phyloP scores from a whole-genome alignment of 306 rosid genomes.

The Lathyrus tuberosus region DNA sequence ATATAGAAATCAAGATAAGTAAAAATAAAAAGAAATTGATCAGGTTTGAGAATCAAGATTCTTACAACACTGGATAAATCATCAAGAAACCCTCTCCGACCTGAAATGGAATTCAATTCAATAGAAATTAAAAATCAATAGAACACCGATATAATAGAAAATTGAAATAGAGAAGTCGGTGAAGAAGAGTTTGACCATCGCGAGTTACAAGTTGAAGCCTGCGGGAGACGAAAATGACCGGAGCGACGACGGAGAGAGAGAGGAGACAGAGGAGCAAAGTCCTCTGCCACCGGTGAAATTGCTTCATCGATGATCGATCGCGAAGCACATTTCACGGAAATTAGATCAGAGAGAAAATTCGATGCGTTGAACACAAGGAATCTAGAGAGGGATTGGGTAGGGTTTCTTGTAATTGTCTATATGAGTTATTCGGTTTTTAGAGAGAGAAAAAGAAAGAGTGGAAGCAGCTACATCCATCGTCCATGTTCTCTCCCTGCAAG shows the following conservation, averaged over 20 bases:
- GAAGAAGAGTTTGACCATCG: constrained; percentile 45
- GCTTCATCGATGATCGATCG: constrained; percentile 68
- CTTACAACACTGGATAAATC: constrained; percentile 81
- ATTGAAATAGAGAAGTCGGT: background rate
- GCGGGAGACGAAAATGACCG: constrained; percentile 66
- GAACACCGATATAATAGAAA: background rate
- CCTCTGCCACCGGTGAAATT: constrained; percentile 83
- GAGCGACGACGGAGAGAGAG: constrained; percentile 78
- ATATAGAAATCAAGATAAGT: background rate
- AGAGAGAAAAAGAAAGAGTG: constrained; percentile 39
- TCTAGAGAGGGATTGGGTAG: too few relatives aligned
- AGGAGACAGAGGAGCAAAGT: constrained; percentile 83
- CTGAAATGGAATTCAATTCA: constrained; percentile 50
- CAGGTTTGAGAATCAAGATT: constrained; percentile 25
- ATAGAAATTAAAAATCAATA: constrained; percentile 39
- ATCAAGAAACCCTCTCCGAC: constrained; percentile 62
- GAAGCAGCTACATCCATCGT: constrained; percentile 42
- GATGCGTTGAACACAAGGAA: constrained; percentile 58
- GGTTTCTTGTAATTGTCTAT: constrained; percentile 36
- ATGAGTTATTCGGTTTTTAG: constrained; percentile 41
- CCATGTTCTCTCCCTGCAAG: constrained; percentile 58
- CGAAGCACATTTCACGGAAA: constrained; percentile 58
- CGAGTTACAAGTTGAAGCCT: constrained; percentile 53
- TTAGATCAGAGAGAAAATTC: constrained; percentile 48
- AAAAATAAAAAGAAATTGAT: too few relatives aligned